These are phyloP conservation scores for Schizothecium vesticola DNA, from an alignment of 495 filamentous ascomycete species.

Conservation along the genomic window DNA sequence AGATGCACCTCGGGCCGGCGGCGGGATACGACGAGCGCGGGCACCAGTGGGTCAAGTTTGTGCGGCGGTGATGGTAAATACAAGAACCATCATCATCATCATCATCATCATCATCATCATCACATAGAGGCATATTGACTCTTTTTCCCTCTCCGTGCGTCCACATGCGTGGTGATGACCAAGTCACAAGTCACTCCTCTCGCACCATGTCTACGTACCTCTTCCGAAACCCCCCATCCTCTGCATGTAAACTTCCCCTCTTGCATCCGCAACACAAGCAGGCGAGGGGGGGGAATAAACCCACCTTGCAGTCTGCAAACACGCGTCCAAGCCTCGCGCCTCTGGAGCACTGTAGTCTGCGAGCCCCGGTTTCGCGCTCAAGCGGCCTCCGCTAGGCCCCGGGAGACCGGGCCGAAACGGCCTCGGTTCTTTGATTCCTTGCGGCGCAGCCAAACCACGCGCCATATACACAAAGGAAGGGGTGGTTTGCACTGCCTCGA, in stretches of 20 bases:
- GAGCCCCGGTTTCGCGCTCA: neutral
- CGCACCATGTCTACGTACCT: neutral
- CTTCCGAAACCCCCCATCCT: neutral
- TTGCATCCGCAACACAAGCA: neutral
- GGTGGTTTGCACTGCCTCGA: too few relatives aligned
- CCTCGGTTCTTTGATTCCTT: too few relatives aligned
- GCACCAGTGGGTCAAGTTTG: slow-evolving; percentile 42
- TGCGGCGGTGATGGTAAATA: slow-evolving; percentile 10
- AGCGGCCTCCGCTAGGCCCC: too few relatives aligned
- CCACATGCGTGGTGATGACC: neutral
- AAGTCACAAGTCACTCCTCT: neutral
- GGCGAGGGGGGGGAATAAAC: too few relatives aligned
- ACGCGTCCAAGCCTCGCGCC: neutral
- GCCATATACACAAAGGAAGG: neutral
- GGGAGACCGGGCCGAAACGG: too few relatives aligned
- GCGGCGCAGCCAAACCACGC: neutral
- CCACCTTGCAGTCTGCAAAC: too few relatives aligned
- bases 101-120: too few relatives aligned
- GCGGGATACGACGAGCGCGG: slow-evolving; percentile 54
- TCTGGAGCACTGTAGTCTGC: neutral
- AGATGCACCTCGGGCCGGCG: slow-evolving; percentile 57
- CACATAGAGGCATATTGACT: too few relatives aligned
- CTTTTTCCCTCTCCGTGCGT: neutral
- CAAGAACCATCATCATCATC: neutral
- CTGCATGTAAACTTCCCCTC: neutral